Conservation (phyloP, 2,329 filamentous ascomycete species). For the Calonectria pseudoturangicola region DNA sequence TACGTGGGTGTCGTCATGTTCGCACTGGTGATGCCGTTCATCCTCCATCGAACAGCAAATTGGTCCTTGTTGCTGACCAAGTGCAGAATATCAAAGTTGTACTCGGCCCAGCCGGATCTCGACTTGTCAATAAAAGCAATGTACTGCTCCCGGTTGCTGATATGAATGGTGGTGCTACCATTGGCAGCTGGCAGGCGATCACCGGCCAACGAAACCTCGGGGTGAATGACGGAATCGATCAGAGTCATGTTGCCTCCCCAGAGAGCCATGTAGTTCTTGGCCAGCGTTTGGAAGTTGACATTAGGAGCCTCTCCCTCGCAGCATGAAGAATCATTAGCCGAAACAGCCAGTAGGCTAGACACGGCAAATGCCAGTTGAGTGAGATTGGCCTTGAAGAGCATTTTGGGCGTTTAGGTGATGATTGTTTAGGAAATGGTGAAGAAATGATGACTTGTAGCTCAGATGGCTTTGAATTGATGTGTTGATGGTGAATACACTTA, state of each 20-base stretch:
- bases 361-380: slow-evolving; percentile 8
- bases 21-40: slow-evolving; percentile 28
- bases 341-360: background rate
- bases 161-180: background rate
- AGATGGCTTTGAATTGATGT: background rate
- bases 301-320: background rate
- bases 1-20: slow-evolving; percentile 31
- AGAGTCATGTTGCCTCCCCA: slow-evolving; percentile 24
- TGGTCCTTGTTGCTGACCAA: slow-evolving; percentile 15
- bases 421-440: background rate
- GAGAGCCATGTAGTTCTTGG: slow-evolving; percentile 23
- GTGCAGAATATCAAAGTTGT: slow-evolving; percentile 25
- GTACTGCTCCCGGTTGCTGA: slow-evolving; percentile 22
- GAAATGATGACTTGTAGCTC: no score
- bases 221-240: slow-evolving; percentile 21
- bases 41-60: slow-evolving; percentile 24
- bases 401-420: background rate
- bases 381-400: background rate
- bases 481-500: background rate
- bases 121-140: slow-evolving; percentile 27
- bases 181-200: slow-evolving; percentile 21
- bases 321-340: background rate
- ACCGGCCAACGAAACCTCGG: slow-evolving; percentile 4
- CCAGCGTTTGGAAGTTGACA: background rate
- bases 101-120: slow-evolving; percentile 24